Percentiles rank a stretch among this genome's conserved stretches.
Evolutionary conservation across 129 eudicot genomes (phyloP).

Genomic region (Flaveria brownii): DNA sequence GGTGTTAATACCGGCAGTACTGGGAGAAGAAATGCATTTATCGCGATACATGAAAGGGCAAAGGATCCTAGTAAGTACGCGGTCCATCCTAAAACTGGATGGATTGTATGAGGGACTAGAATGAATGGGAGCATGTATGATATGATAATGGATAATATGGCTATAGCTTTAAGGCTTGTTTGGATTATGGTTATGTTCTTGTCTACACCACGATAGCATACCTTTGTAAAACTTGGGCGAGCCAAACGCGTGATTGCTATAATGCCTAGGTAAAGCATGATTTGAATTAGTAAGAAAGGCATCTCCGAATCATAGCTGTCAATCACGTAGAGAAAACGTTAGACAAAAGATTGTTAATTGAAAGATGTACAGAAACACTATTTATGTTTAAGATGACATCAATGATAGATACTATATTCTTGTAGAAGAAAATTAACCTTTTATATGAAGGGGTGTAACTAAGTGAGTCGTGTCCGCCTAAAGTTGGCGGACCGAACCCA

Average conservation of each 20-base stretch:
- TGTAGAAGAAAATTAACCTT: not conserved
- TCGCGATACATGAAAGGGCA: slow-evolving; percentile 51
- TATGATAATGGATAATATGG: slow-evolving; percentile 50
- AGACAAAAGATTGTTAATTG: not conserved
- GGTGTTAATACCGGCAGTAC: slow-evolving; percentile 55
- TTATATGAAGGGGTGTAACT: too few relatives aligned
- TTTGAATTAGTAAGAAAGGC: slow-evolving; percentile 57
- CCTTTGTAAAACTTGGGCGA: slow-evolving; percentile 58
- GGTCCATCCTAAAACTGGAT: slow-evolving; percentile 80
- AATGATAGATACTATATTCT: not conserved
- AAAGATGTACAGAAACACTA: not conserved
- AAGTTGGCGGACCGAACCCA: too few relatives aligned
- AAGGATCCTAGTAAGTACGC: slow-evolving; percentile 62
- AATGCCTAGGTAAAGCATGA: slow-evolving; percentile 62
- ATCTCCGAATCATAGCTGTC: slow-evolving; percentile 71
- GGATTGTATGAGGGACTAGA: slow-evolving; percentile 73
- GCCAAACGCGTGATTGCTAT: slow-evolving; percentile 60
- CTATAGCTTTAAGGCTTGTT: slow-evolving; percentile 55
- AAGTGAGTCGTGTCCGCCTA: too few relatives aligned
- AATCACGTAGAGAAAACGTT: not conserved
- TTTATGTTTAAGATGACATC: not conserved
- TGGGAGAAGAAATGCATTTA: slow-evolving; percentile 61
- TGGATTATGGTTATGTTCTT: slow-evolving; percentile 52
- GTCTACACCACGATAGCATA: slow-evolving; percentile 57
- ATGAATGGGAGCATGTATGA: slow-evolving; percentile 71